Base-by-base conservation (phyloP, 306 rosid genomes). In the Cajanus cajan region DNA sequence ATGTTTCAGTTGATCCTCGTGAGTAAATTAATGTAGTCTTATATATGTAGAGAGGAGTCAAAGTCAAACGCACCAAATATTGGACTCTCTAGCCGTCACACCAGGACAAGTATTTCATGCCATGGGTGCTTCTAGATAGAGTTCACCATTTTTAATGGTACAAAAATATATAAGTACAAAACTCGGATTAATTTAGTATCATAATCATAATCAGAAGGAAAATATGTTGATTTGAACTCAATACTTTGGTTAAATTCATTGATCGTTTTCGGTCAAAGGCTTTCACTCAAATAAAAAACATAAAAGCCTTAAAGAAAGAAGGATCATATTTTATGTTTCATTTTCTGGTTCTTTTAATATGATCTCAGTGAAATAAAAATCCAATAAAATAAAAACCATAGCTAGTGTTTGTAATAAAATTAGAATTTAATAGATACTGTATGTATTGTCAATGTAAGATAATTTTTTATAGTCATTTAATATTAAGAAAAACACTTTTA, bases 21-120 rank as follows among this genome's bases (percentile, higher is more conserved):
- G 43, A 25, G 75, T 28, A 47, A 70, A 45, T 15, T 7, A 69
- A 47, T 28, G 54, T 22, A 4, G 14, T 5, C 19, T 19, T 4
- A 21, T 54, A 31, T 31, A 36, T 37, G 40, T 37, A 4, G 12
- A n/a, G 8, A 28, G 8, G 9, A n/a, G 71, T 68, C 39, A 78
- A 78, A 55, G 64, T 57, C 36, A 57, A 78, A 40, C 19, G 62
- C 72, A 77, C 63, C 82, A 78, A 31, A 44, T 78, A 69, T 19
- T 59, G 41, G 28, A 14, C 10, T 4, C 0, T 41, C 18, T 18
- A 54, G 82, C 76, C 69, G 76, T 54, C 69, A 41, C 19, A 12
- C 15, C 6, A 13, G 2, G 14, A 34, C 15, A 34, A 33, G 5
- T 10, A 48, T 48, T n/a, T 41, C 18, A 19, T 24, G 68, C 25